These are phyloP conservation scores for Globisporangium mamillatum DNA, from an alignment of 352 stramenopile genomes.

Conservation along the genomic window DNA sequence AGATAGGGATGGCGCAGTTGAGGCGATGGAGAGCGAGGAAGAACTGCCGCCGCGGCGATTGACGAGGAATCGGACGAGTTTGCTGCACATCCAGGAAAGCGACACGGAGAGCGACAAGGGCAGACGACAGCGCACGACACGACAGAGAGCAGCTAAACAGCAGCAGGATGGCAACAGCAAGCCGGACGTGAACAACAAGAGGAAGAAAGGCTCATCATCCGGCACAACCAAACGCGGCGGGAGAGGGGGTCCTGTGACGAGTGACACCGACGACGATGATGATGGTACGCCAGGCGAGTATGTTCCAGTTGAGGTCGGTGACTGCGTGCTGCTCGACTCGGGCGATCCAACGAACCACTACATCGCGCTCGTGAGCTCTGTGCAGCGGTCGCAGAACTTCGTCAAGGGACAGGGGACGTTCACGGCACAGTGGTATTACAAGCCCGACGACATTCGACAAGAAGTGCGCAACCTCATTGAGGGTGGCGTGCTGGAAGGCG, in stretches of 20 bases:
- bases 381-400: slow-evolving; percentile 59
- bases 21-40: slow-evolving; percentile 1
- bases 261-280: slow-evolving; percentile 46
- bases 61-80: slow-evolving; percentile 1
- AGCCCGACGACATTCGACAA: slow-evolving; percentile 64
- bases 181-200: neutral
- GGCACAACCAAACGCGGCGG: neutral
- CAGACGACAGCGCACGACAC: slow-evolving; percentile 5
- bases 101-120: slow-evolving; percentile 15
- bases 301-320: slow-evolving; percentile 62
- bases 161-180: slow-evolving; percentile 1
- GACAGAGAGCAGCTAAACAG: slow-evolving; percentile 2
- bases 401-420: slow-evolving; percentile 47
- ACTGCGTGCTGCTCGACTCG: slow-evolving; percentile 80
- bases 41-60: slow-evolving; percentile 1
- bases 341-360: slow-evolving; percentile 60
- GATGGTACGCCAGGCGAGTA: slow-evolving; percentile 52
- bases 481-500: slow-evolving; percentile 55
- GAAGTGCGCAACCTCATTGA: slow-evolving; percentile 61
- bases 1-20: neutral
- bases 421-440: slow-evolving; percentile 86
- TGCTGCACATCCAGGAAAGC: slow-evolving; percentile 10
- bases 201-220: slow-evolving; percentile 7
- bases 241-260: neutral
- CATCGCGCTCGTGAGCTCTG: slow-evolving; percentile 70